These are phyloP conservation scores for Mesembryanthemum crystallinum DNA, from an alignment of 148 eudicot genomes.

Conservation along the genomic window DNA sequence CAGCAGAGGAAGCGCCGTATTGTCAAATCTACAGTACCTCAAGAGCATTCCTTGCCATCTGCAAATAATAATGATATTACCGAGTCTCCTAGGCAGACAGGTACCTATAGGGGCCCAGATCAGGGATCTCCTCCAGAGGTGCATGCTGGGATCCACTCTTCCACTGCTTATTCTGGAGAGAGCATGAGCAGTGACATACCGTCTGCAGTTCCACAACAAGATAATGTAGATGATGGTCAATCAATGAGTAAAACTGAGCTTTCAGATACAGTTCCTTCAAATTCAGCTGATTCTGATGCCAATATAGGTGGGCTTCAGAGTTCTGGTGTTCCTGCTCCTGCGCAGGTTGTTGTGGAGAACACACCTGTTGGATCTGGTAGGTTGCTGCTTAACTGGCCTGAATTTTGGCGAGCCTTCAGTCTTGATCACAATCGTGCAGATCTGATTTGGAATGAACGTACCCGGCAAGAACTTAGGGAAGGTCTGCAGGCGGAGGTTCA, in stretches of 20 bases:
- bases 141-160: conserved; percentile 35
- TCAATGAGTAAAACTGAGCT: conserved; percentile 31
- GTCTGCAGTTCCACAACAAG: conserved; percentile 35
- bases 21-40: conserved; percentile 45
- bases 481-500: conserved; percentile 94
- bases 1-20: conserved; percentile 72
- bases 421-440: conserved; percentile 99
- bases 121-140: conserved; percentile 41
- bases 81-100: conserved; percentile 45
- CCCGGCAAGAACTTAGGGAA: conserved; percentile 88
- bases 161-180: conserved; percentile 48
- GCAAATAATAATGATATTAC: conserved; percentile 38
- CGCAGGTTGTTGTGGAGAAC: conserved; percentile 90
- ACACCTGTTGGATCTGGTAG: conserved; percentile 93
- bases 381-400: conserved; percentile 93
- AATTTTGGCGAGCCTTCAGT: conserved; percentile 96
- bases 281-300: conserved; percentile 45
- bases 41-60: conserved; percentile 45
- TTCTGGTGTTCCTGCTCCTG: conserved; percentile 76
- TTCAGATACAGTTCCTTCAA: conserved; percentile 36
- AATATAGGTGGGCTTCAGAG: conserved; percentile 39
- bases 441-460: conserved; percentile 97
- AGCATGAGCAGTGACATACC: conserved; percentile 40
- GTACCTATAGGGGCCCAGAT: conserved; percentile 41
- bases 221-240: conserved; percentile 41